phyloP scores from a whole-genome alignment of 2,329 filamentous ascomycete species.

The Sarocladium kiliense region DNA sequence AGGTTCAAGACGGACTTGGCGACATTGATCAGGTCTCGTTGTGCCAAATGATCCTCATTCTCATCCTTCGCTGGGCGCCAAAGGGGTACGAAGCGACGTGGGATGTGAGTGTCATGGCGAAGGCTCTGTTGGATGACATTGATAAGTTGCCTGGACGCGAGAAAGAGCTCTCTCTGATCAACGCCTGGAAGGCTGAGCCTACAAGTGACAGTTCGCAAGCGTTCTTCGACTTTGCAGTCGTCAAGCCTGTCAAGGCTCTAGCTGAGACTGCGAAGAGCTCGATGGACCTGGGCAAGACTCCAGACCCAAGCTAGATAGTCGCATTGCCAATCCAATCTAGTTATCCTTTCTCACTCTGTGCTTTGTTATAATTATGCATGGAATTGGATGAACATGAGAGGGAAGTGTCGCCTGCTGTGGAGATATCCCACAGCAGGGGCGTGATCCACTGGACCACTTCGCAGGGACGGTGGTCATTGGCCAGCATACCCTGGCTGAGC shows the following conservation, averaged over 20 bases:
- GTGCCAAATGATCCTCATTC: slow-evolving; percentile 46
- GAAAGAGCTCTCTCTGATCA: slow-evolving; percentile 37
- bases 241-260: slow-evolving; percentile 41
- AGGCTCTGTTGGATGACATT: slow-evolving; percentile 44
- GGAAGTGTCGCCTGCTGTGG: no score
- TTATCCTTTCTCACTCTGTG: no score
- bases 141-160: slow-evolving; percentile 40
- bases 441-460: no score
- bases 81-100: slow-evolving; percentile 39
- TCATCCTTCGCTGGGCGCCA: slow-evolving; percentile 39
- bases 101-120: slow-evolving; percentile 32
- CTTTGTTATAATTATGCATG: no score
- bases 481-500: background rate
- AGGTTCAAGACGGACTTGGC: slow-evolving; percentile 26
- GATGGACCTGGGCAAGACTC: background rate
- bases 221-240: slow-evolving; percentile 46
- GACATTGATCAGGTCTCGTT: slow-evolving; percentile 48
- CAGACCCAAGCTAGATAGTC: slow-evolving; percentile 6
- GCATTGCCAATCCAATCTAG: no score
- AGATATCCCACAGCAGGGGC: no score
- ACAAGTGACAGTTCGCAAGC: slow-evolving; percentile 30
- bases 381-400: no score
- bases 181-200: slow-evolving; percentile 37
- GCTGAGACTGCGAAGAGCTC: slow-evolving; percentile 36
- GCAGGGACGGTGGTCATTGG: no score